Percentiles rank a stretch among this genome's conserved stretches.
Evolutionary conservation across 768 basidiomycete species (phyloP).

Genomic region (Paxillus rubicundulus): DNA sequence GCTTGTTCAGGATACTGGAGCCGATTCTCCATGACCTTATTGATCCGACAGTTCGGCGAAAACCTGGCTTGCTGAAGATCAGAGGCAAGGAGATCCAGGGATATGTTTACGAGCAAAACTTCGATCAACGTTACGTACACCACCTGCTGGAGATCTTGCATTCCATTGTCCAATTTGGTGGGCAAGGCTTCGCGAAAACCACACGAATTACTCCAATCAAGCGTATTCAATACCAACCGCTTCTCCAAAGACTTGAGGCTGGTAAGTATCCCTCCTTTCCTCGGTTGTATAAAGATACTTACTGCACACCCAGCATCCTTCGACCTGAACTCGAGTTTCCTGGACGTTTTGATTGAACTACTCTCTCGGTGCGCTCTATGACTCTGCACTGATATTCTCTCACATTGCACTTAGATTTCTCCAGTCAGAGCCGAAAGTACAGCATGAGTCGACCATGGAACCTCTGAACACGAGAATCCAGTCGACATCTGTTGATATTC

Average conservation of each 20-base stretch:
- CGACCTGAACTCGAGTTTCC: slow-evolving; percentile 62
- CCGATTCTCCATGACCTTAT: slow-evolving; percentile 78
- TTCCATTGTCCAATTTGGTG: slow-evolving; percentile 81
- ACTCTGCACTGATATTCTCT: background rate
- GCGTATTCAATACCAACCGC: slow-evolving; percentile 59
- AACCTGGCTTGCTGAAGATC: slow-evolving; percentile 47
- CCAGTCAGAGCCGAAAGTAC: slow-evolving; percentile 68
- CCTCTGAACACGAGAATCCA: slow-evolving; percentile 66
- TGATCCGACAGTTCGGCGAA: slow-evolving; percentile 63
- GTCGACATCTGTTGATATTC: slow-evolving; percentile 70
- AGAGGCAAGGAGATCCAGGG: slow-evolving; percentile 65
- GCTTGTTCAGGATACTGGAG: slow-evolving; percentile 72
- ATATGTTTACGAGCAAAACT: slow-evolving; percentile 66
- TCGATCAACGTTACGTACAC: slow-evolving; percentile 71
- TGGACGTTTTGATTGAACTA: slow-evolving; percentile 73
- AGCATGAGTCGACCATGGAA: slow-evolving; percentile 49
- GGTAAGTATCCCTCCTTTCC: slow-evolving; percentile 40
- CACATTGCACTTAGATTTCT: slow-evolving; percentile 51
- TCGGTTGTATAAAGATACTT: slow-evolving; percentile 2
- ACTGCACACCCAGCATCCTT: slow-evolving; percentile 26
- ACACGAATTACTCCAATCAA: slow-evolving; percentile 62
- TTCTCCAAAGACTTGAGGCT: slow-evolving; percentile 58
- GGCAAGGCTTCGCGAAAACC: slow-evolving; percentile 80
- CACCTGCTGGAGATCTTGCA: slow-evolving; percentile 78
- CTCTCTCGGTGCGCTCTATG: slow-evolving; percentile 61